These are phyloP conservation scores for Centella asiatica DNA, from an alignment of 129 eudicot species.

Conservation along the genomic window DNA sequence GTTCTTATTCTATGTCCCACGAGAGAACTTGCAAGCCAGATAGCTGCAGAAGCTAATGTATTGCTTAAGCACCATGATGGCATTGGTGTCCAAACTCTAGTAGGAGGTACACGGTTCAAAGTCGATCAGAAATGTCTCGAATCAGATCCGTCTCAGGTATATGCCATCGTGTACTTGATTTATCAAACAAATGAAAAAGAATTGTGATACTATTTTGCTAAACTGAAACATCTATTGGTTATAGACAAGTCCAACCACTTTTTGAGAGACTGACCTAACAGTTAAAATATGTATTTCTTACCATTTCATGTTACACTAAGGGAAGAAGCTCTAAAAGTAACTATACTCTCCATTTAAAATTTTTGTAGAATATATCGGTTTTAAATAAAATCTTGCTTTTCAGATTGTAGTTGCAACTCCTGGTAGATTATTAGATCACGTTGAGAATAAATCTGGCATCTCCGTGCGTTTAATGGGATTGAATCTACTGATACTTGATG, in stretches of 20 bases:
- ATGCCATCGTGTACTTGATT: neutral
- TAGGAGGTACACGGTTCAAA: slow-evolving; percentile 95
- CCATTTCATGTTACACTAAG: neutral
- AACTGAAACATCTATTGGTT: neutral
- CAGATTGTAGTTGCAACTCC: slow-evolving; percentile 94
- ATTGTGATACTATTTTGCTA: neutral
- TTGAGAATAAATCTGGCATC: slow-evolving; percentile 74
- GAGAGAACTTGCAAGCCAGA: slow-evolving; percentile 93
- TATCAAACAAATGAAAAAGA: neutral
- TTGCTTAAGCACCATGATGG: slow-evolving; percentile 71
- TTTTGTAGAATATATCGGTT: slow-evolving; percentile 4
- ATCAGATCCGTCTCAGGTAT: slow-evolving; percentile 79
- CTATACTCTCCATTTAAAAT: neutral
- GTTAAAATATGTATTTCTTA: no score
- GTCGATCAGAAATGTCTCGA: slow-evolving; percentile 73
- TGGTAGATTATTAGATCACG: slow-evolving; percentile 89
- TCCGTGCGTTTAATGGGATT: slow-evolving; percentile 85
- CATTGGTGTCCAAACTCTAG: slow-evolving; percentile 75
- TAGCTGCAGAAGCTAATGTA: slow-evolving; percentile 88
- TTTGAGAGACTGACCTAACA: no score
- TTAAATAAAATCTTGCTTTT: slow-evolving; percentile 11
- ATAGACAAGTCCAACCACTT: no score
- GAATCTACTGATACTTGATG: slow-evolving; percentile 82
- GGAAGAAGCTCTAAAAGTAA: neutral
- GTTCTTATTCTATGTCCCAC: slow-evolving; percentile 90